Evolutionary conservation across 2,329 filamentous ascomycete species (phyloP), one percentile per base, ranked within the genome.

Genomic region (Beauveria australis): DNA sequence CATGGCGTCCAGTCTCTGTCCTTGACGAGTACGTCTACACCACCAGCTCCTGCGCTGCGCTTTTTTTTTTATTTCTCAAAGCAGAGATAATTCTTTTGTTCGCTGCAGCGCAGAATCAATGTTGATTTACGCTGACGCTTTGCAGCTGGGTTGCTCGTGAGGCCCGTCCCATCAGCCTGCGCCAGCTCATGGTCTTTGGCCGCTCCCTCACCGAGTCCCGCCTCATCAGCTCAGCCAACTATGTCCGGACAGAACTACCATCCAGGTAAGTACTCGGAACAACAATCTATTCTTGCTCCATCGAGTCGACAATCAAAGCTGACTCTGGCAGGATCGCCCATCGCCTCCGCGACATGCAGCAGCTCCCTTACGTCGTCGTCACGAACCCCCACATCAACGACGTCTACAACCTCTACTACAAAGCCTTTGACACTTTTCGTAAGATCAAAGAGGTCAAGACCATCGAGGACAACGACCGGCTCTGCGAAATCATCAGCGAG

Each of bases 151-250:
- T 97, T 57, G 88, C 89, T 64, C 90, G 89, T 69, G 91, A 96
- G 72, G 92, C 92, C 53, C 85, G 92, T 57, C 94, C 94, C n/a
- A 97, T 99, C 71, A 96, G 91, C 76, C 78, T 99, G 68, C 89
- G 94, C 62, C 94, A 97, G 76, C 83, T 99, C 69, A 97, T 96
- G 77, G 95, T 97, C 69, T 99, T 97, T 75, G 94, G 94, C 33
- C 88, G 94, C 53, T 95, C 92, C 24, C 78, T 99, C 71, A 97
- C 92, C 53, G 92, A 97, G 75, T 82, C 86, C 56, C 88, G 95
- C 61, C 81, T 99, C 63, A 84, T 99, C 67, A 92, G 90, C 76
- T 97, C 92, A 48, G 94, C 94, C 63, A 99, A 99, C 76, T 99
- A 99, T 79, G 92, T 97, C 57, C 89, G 94, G 61, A 92, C 92